phyloP scores from a whole-genome alignment of 78 protist genomes.

The Ministeria vibrans region DNA sequence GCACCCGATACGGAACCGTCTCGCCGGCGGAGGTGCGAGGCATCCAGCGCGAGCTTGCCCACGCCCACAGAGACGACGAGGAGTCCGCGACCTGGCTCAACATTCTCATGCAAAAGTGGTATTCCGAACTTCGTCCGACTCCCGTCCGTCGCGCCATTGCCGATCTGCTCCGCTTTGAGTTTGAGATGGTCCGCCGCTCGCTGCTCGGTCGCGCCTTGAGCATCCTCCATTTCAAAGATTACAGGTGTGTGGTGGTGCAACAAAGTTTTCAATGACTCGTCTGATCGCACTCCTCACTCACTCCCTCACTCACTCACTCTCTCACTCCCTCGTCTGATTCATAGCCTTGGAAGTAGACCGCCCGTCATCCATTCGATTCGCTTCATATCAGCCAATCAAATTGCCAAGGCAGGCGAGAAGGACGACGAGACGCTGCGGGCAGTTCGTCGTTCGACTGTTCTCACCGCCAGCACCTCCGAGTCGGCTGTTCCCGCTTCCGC shows the following conservation, averaged over 20 bases:
- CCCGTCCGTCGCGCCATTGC: background rate
- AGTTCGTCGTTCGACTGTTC: too few relatives aligned
- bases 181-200: background rate
- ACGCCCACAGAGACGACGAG: background rate
- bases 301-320: too few relatives aligned
- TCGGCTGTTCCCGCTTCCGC: background rate
- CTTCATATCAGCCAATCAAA: too few relatives aligned
- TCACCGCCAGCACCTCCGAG: background rate
- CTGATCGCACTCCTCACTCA: background rate
- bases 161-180: background rate
- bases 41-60: background rate
- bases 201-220: background rate
- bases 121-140: background rate
- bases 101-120: background rate
- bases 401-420: too few relatives aligned
- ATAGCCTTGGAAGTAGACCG: too few relatives aligned
- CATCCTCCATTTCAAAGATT: background rate
- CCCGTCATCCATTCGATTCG: too few relatives aligned
- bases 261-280: background rate
- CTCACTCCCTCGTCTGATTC: too few relatives aligned
- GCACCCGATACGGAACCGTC: background rate
- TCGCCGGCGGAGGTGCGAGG: background rate
- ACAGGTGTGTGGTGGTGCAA: background rate
- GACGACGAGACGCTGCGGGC: too few relatives aligned
- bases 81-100: background rate